A percentile compares a stretch with the other conserved stretches of the same genome.
Conservation (phyloP, 345 rosid genomes). For the Gossypium arboreum region DNA sequence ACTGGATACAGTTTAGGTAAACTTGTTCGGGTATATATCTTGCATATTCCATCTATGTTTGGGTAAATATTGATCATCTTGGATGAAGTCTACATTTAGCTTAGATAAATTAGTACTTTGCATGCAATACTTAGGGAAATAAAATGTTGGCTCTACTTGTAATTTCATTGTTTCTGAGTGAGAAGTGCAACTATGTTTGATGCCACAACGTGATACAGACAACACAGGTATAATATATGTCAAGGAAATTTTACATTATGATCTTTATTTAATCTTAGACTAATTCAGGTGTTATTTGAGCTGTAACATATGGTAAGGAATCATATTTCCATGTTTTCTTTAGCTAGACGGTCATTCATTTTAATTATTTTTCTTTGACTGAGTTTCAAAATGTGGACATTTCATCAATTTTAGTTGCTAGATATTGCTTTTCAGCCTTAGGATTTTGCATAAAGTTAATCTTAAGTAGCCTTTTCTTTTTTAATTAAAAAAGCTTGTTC, state of each 20-base stretch:
- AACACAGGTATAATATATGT: neutral
- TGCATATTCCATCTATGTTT: neutral
- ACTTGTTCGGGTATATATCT: neutral
- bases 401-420: neutral
- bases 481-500: neutral
- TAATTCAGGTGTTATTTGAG: neutral
- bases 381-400: neutral
- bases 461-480: neutral
- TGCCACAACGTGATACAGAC: neutral
- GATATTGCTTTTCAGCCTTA: neutral
- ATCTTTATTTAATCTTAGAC: neutral
- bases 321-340: neutral
- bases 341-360: neutral
- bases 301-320: neutral
- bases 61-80: neutral
- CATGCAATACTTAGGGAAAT: neutral
- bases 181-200: neutral
- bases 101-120: neutral
- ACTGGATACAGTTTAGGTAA: neutral
- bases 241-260: neutral
- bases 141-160: neutral
- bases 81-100: neutral
- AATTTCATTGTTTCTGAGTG: neutral
- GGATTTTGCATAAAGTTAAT: neutral
- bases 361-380: neutral